Percentiles rank a stretch among this genome's conserved stretches.
Evolutionary conservation across 768 basidiomycete species (phyloP).

Genomic region (Termitomyces sp.): DNA sequence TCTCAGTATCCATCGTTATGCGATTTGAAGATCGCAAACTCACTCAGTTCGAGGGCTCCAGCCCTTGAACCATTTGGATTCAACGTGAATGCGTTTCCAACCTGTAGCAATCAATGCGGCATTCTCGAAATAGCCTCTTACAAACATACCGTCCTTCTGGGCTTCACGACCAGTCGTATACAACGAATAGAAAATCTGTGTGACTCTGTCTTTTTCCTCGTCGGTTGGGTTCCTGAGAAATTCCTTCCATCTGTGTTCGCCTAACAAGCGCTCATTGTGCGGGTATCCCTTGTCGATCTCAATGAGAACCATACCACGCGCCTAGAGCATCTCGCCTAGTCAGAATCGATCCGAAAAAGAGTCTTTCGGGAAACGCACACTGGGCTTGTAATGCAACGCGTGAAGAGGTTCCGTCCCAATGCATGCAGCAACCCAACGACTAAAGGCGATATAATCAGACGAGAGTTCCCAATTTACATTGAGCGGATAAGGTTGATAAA

Average conservation of each 20-base stretch:
- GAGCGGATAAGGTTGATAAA: constrained; percentile 47
- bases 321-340: constrained; percentile 22
- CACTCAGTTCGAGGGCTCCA: constrained; percentile 34
- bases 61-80: constrained; percentile 39
- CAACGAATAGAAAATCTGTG: constrained; percentile 40
- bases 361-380: constrained; percentile 26
- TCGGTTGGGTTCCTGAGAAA: constrained; percentile 37
- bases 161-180: constrained; percentile 40
- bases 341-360: constrained; percentile 1
- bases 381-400: constrained; percentile 47
- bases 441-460: constrained; percentile 36
- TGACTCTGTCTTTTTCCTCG: constrained; percentile 34
- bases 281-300: constrained; percentile 40
- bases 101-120: constrained; percentile 26
- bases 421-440: constrained; percentile 46
- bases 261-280: constrained; percentile 36
- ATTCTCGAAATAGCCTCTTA: neutral
- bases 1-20: neutral
- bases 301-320: constrained; percentile 45
- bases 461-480: constrained; percentile 43
- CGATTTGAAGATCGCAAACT: constrained; percentile 6
- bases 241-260: constrained; percentile 49
- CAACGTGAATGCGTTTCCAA: constrained; percentile 47
- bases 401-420: constrained; percentile 35
- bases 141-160: constrained; percentile 46